Evolutionary conservation across 768 basidiomycete genomes (phyloP).

Genomic region (Tubosaeta brunneosetosa): DNA sequence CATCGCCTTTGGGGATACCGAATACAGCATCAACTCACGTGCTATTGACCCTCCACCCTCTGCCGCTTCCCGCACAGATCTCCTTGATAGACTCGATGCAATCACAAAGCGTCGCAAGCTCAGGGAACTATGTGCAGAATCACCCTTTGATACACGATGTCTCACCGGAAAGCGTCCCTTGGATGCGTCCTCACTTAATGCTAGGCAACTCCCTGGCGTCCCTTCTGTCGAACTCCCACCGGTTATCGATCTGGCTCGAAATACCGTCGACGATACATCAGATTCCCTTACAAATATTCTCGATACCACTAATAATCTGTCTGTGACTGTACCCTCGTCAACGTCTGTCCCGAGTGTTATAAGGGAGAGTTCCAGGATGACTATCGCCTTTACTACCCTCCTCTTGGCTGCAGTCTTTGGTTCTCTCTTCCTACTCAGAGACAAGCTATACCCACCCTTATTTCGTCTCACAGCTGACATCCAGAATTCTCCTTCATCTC

Average conservation of each 20-base stretch:
- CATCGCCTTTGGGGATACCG: conserved; percentile 61
- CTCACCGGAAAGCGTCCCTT: conserved; percentile 57
- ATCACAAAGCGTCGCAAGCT: conserved; percentile 43
- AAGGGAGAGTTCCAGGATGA: conserved; percentile 10
- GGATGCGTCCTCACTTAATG: conserved; percentile 45
- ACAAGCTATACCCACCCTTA: conserved; percentile 14
- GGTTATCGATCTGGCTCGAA: conserved; percentile 11
- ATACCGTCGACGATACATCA: conserved; percentile 8
- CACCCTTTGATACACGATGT: conserved; percentile 49
- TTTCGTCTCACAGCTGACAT: not conserved
- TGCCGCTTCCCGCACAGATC: conserved; percentile 26
- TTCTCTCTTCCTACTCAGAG: conserved; percentile 23
- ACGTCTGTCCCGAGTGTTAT: conserved; percentile 12
- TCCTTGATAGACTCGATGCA: conserved; percentile 40
- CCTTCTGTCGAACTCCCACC: conserved; percentile 35
- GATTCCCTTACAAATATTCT: conserved; percentile 15
- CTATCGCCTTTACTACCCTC: conserved; percentile 18
- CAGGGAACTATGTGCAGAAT: conserved; percentile 36
- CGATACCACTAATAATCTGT: conserved; percentile 15
- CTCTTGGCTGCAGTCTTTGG: conserved; percentile 22
- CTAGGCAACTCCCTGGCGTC: conserved; percentile 58
- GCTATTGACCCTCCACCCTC: conserved; percentile 36
- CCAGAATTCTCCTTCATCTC: conserved; percentile 2
- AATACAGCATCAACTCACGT: conserved; percentile 29
- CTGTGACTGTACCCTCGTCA: conserved; percentile 11